Evolutionary conservation across 2,329 filamentous ascomycete genomes (phyloP), one percentile per base, ranked within the genome.

Genomic region (Madurella mycetomatis): DNA sequence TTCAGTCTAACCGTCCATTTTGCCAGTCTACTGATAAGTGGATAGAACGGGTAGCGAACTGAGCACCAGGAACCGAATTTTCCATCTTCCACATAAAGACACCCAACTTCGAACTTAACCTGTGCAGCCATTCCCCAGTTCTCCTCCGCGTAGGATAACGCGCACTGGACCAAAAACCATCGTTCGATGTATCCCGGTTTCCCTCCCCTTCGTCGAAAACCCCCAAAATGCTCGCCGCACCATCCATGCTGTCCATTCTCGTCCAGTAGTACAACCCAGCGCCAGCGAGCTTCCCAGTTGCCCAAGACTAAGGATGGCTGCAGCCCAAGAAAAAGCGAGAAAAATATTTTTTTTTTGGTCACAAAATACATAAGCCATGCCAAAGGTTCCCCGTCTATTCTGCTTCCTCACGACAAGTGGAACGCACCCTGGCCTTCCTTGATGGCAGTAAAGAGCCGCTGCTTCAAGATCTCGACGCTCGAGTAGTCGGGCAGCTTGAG

Each of bases 381-480:
- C 18, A 43, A 16, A 16, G 5, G 30, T 19, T 17, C 17, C 11
- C 12, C 12, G 25, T 31, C 30, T 30, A 19, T 4, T n/a, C 19
- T 32, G 30, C 19, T 37, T 17, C 2, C 32, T 69, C 80, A 96
- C 57, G 92, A 96, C 62, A 99, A 79, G 73, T 97, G 94, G 81
- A 99, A 99, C 57, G 95, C 94, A 31, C 94, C 94, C 70, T 99
- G 94, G 19, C 94, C 94, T 75, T 99, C 95, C 70, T 85, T 88
- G 69, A 96, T 95, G 25, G 94, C 95, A 60, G 86, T 87, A 60
- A 82, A 84, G 51, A 99, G 78, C 70, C 90, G 89, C 68, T 87
- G 82, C 66, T 81, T 86, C 72, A 99, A 84, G 49, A 87, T 79
- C 1, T 89, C 82, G 58, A 95, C 75, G 62, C 76, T 84, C 62